Evolutionary conservation across 129 eudicot genomes (phyloP).

Genomic region (Flaveria linearis): DNA sequence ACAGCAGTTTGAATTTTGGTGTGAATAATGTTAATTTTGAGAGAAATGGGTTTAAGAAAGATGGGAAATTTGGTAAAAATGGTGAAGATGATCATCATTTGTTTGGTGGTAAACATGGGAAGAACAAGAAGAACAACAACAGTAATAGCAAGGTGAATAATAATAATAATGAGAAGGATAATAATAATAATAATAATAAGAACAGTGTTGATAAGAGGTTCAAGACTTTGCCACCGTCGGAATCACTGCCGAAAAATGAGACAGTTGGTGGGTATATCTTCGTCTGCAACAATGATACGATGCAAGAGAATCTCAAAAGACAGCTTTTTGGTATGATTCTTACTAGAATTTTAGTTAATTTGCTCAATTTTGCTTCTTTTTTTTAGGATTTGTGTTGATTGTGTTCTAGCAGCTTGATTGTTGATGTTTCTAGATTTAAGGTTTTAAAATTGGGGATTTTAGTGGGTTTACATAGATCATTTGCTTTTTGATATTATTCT

Average conservation of each 20-base stretch:
- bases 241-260: slow-evolving; percentile 90
- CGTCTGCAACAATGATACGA: slow-evolving; percentile 95
- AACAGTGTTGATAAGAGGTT: slow-evolving; percentile 78
- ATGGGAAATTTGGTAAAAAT: slow-evolving; percentile 33
- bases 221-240: slow-evolving; percentile 89
- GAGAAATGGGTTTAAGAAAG: slow-evolving; percentile 39
- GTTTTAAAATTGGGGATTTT: not conserved
- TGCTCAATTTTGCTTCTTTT: slow-evolving; percentile 1
- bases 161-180: slow-evolving; percentile 25
- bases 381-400: not conserved
- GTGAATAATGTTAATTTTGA: slow-evolving; percentile 21
- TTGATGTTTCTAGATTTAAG: not conserved
- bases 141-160: slow-evolving; percentile 40
- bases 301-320: slow-evolving; percentile 94
- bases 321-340: slow-evolving; percentile 79
- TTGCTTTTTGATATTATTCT: slow-evolving; percentile 58
- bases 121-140: slow-evolving; percentile 38
- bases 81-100: slow-evolving; percentile 36
- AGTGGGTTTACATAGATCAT: not conserved
- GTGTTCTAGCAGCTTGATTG: not conserved
- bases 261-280: slow-evolving; percentile 94
- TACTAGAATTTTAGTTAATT: not conserved
- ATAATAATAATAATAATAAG: slow-evolving; percentile 31
- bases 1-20: slow-evolving; percentile 46
- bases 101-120: slow-evolving; percentile 63